Evolutionary conservation across 164 flowering plant species (phyloP).

Genomic region (Akebia trifoliata): DNA sequence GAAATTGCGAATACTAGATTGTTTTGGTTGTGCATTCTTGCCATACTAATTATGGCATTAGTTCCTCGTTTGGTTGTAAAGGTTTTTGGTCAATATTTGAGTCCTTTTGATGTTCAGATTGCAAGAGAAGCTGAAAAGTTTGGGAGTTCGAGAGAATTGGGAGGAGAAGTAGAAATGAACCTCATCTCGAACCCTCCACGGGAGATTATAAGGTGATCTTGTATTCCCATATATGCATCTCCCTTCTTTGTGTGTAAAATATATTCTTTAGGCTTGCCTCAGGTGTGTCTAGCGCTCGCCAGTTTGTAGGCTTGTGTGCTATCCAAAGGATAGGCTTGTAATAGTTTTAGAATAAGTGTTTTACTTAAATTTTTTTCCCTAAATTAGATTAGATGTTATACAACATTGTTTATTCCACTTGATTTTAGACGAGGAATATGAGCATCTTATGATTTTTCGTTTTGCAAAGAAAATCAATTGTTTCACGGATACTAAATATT

Average conservation of each 20-base stretch:
- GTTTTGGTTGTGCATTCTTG: slow-evolving; percentile 81
- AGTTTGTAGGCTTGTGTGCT: slow-evolving; percentile 18
- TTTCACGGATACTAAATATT: no score
- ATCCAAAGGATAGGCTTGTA: slow-evolving; percentile 37
- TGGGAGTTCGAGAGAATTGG: slow-evolving; percentile 25
- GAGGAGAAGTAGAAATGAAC: slow-evolving; percentile 57
- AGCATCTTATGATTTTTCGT: no score
- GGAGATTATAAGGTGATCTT: slow-evolving; percentile 18
- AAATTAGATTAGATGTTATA: not conserved
- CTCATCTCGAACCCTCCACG: slow-evolving; percentile 25
- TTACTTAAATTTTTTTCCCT: not conserved
- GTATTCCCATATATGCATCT: slow-evolving; percentile 7
- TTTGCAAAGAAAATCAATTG: no score
- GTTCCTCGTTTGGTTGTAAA: slow-evolving; percentile 79
- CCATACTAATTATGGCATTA: slow-evolving; percentile 45
- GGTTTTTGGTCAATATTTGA: slow-evolving; percentile 35
- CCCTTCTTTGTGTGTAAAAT: slow-evolving; percentile 15
- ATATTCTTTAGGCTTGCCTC: slow-evolving; percentile 29
- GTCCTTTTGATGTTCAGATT: slow-evolving; percentile 69
- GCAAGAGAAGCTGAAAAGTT: slow-evolving; percentile 81
- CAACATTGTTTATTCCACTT: not conserved
- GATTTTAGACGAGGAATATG: not conserved
- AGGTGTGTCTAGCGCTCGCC: slow-evolving; percentile 8
- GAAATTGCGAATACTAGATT: slow-evolving; percentile 29
- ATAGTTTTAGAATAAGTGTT: slow-evolving; percentile 3